phyloP scores from a whole-genome alignment of 306 rosid species.

The Betula pendula region DNA sequence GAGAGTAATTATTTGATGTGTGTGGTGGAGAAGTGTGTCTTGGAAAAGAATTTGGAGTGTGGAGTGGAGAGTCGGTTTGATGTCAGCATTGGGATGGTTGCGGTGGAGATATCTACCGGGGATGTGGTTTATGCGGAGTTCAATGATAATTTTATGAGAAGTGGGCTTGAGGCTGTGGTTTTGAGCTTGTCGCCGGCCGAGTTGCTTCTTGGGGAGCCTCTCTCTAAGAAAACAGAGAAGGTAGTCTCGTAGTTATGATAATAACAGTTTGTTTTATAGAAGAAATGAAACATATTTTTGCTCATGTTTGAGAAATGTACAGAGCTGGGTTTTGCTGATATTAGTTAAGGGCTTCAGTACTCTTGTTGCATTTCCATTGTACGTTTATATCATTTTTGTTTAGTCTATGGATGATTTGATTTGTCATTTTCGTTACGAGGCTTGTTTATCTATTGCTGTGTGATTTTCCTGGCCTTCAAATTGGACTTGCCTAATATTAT shows the following conservation, averaged over 20 bases:
- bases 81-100: slow-evolving; percentile 69
- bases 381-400: background rate
- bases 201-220: slow-evolving; percentile 83
- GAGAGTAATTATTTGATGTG: slow-evolving; percentile 76
- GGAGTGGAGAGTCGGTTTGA: slow-evolving; percentile 53
- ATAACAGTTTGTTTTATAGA: slow-evolving; percentile 2
- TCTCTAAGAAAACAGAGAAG: slow-evolving; percentile 85
- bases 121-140: slow-evolving; percentile 77
- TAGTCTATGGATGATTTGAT: background rate
- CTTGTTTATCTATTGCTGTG: background rate
- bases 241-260: slow-evolving; percentile 37
- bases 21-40: slow-evolving; percentile 67
- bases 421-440: background rate
- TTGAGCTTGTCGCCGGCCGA: slow-evolving; percentile 80
- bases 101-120: slow-evolving; percentile 83
- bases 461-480: background rate
- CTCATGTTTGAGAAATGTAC: slow-evolving; percentile 5
- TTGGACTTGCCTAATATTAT: slow-evolving; percentile 14
- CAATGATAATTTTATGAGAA: slow-evolving; percentile 67
- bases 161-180: slow-evolving; percentile 68
- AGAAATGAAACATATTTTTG: background rate
- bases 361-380: background rate
- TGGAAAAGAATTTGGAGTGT: slow-evolving; percentile 38
- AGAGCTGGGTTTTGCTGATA: background rate
- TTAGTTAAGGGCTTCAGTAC: background rate